phyloP scores from a whole-genome alignment of 164 flowering plant genomes.

The Vitis rupestris region DNA sequence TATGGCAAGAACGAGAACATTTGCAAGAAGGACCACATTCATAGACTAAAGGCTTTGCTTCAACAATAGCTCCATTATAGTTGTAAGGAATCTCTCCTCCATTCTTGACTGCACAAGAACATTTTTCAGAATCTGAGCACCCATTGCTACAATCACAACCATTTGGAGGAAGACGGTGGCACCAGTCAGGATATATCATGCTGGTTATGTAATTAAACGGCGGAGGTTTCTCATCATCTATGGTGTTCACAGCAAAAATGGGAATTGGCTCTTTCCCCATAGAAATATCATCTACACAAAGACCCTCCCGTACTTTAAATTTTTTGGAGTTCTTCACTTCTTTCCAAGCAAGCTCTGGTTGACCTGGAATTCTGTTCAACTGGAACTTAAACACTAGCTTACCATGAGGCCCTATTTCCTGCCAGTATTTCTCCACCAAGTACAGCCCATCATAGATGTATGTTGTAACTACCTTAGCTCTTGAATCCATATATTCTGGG shows the following conservation, averaged over 20 bases:
- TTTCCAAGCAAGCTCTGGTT: slow-evolving; percentile 72
- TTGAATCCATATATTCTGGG: slow-evolving; percentile 34
- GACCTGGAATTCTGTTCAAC: slow-evolving; percentile 69
- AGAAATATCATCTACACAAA: slow-evolving; percentile 64
- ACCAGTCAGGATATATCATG: slow-evolving; percentile 71
- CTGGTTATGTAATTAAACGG: slow-evolving; percentile 50
- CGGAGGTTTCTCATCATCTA: slow-evolving; percentile 66
- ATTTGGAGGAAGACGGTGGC: slow-evolving; percentile 37
- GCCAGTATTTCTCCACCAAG: slow-evolving; percentile 54
- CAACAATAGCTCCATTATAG: slow-evolving; percentile 72
- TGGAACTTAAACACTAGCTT: slow-evolving; percentile 60
- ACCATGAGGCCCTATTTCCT: slow-evolving; percentile 51
- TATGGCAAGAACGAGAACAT: slow-evolving; percentile 79
- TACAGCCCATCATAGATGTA: slow-evolving; percentile 82
- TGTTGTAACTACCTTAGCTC: slow-evolving; percentile 28
- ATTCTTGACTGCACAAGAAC: slow-evolving; percentile 68
- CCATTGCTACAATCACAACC: slow-evolving; percentile 70
- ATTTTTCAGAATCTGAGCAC: slow-evolving; percentile 58
- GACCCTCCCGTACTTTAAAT: slow-evolving; percentile 43
- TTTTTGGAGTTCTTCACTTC: slow-evolving; percentile 51
- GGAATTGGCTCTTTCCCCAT: slow-evolving; percentile 60
- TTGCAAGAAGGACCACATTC: slow-evolving; percentile 89
- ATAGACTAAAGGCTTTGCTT: slow-evolving; percentile 67
- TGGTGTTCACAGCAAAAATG: slow-evolving; percentile 68
- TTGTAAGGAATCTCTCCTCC: slow-evolving; percentile 88